phyloP scores from a whole-genome alignment of 192 early-diverging fungal genomes.

The Coemansia javaensis region DNA sequence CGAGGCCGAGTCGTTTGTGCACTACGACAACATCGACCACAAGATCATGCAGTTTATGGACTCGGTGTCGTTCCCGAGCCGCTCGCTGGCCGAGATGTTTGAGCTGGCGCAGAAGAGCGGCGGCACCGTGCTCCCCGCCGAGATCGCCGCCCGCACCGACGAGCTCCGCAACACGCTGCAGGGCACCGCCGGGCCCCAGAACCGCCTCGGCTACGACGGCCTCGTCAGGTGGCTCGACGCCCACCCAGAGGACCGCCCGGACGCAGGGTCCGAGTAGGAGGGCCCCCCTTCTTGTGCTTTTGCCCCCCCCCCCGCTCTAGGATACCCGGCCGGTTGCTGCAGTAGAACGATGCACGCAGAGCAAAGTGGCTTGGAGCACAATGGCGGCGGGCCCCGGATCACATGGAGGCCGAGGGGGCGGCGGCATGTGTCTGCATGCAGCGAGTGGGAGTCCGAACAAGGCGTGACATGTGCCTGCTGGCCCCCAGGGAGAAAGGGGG shows the following conservation, averaged over 20 bases:
- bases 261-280: too few species aligned
- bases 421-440: too few species aligned
- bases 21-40: constrained; percentile 29
- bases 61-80: constrained; percentile 15
- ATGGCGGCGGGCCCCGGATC: too few species aligned
- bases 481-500: too few species aligned
- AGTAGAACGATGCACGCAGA: too few species aligned
- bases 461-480: too few species aligned
- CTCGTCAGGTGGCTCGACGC: constrained; percentile 51
- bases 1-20: constrained; percentile 32
- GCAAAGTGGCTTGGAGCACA: too few species aligned
- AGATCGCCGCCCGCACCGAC: constrained; percentile 15
- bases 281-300: too few species aligned
- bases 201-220: constrained; percentile 61
- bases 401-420: too few species aligned
- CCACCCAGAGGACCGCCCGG: constrained; percentile 19
- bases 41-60: constrained; percentile 18
- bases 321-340: too few species aligned
- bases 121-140: constrained; percentile 11
- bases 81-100: constrained; percentile 28
- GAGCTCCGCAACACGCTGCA: constrained; percentile 37
- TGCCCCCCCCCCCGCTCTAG: too few species aligned
- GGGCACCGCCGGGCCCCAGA: constrained; percentile 43
- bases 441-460: too few species aligned
- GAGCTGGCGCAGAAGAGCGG: constrained; percentile 19